A percentile compares a stretch with the other conserved stretches of the same genome.
Evolutionary conservation across 306 rosid species (phyloP).

Genomic region (Citrullus mucosospermus): DNA sequence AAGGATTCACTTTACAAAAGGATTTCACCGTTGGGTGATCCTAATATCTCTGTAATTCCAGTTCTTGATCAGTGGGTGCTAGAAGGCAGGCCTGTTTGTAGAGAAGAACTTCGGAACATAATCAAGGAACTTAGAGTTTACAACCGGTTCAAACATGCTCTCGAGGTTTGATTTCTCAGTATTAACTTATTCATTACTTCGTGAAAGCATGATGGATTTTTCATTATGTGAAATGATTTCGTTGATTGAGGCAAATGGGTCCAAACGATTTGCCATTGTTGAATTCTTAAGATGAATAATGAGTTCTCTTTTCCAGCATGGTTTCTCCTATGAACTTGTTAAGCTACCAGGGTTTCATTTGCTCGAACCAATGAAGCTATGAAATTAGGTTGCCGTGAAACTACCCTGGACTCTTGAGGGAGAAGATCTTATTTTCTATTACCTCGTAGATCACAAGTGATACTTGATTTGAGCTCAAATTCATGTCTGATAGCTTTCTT

Average conservation of each 20-base stretch:
- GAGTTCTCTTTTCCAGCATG: not conserved
- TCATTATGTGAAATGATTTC: not conserved
- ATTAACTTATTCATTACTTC: not conserved
- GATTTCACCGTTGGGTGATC: slow-evolving; percentile 8
- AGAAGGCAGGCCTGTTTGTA: not conserved
- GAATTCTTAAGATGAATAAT: not conserved
- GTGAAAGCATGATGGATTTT: not conserved
- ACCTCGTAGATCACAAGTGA: not conserved
- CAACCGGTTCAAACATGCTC: not conserved
- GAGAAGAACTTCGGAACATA: not conserved
- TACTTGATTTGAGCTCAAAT: not conserved
- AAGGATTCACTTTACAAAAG: not conserved
- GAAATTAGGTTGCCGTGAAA: not conserved
- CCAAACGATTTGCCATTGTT: not conserved
- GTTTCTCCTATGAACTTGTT: not conserved
- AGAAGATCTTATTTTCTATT: not conserved
- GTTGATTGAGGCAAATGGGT: not conserved
- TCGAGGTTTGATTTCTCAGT: not conserved
- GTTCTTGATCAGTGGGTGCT: slow-evolving; percentile 2
- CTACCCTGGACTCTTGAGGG: not conserved
- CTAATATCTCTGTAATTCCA: not conserved
- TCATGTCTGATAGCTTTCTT: not conserved
- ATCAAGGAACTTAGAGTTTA: not conserved
- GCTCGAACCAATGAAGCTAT: not conserved
- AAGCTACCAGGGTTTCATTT: not conserved